A percentile compares a stretch with the other conserved stretches of the same genome.
phyloP scores from a whole-genome alignment of 805 yeast genomes.

The Blastobotrys robertii region DNA sequence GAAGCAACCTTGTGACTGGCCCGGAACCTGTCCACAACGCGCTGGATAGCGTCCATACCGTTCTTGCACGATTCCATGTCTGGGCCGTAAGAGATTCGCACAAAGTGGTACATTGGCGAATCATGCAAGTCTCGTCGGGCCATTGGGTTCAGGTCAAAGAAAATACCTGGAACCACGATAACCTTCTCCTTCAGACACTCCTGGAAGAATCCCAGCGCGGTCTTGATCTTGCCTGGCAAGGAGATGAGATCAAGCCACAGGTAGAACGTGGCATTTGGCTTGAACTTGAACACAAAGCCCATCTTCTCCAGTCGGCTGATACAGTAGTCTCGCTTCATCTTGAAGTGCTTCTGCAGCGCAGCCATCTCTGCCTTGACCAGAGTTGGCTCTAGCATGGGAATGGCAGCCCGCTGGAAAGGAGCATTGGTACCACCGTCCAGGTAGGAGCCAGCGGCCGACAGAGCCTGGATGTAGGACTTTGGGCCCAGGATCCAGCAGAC shows the following conservation, averaged over 20 bases:
- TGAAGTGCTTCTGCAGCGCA: constrained; percentile 49
- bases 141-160: constrained; percentile 49
- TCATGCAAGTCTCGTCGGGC: constrained; percentile 40
- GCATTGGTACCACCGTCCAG: constrained; percentile 54
- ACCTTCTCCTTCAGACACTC: constrained; percentile 52
- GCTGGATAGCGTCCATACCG: constrained; percentile 55
- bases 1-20: constrained; percentile 2
- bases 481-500: constrained; percentile 57
- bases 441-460: constrained; percentile 50
- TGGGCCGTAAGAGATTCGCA: constrained; percentile 52
- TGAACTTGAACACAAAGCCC: constrained; percentile 44
- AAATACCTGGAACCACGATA: constrained; percentile 53
- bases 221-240: constrained; percentile 45
- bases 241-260: constrained; percentile 49
- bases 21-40: constrained; percentile 26
- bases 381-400: constrained; percentile 43
- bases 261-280: constrained; percentile 51
- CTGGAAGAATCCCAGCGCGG: constrained; percentile 53
- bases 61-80: constrained; percentile 39
- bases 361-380: constrained; percentile 43
- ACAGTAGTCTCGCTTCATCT: constrained; percentile 48
- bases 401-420: constrained; percentile 52
- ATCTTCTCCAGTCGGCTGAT: constrained; percentile 37
- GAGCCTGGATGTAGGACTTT: constrained; percentile 45
- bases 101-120: constrained; percentile 50